Evolutionary conservation across 2,329 filamentous ascomycete genomes (phyloP).

Genomic region (Aspergillus ochraceus): DNA sequence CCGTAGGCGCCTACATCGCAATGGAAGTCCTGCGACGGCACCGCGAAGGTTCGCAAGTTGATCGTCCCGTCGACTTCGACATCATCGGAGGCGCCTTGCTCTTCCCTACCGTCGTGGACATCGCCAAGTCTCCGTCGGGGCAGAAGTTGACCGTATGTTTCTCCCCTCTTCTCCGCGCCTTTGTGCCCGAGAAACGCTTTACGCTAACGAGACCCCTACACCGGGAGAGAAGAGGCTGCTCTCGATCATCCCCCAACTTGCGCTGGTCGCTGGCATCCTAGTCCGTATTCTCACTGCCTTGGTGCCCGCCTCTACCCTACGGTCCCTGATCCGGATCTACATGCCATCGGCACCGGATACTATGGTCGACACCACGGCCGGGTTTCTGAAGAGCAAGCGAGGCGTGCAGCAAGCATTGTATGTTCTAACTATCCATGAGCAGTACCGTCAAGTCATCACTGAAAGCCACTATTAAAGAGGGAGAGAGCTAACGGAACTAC

Average conservation of each 20-base stretch:
- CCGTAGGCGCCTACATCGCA: slow-evolving; percentile 70
- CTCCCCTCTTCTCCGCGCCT: not conserved
- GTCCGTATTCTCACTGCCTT: slow-evolving; percentile 45
- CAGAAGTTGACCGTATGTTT: slow-evolving; percentile 47
- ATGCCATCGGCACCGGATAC: slow-evolving; percentile 41
- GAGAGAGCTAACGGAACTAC: not conserved
- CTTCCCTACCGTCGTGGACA: slow-evolving; percentile 73
- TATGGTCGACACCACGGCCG: slow-evolving; percentile 50
- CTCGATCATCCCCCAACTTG: slow-evolving; percentile 39
- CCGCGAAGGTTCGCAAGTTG: slow-evolving; percentile 32
- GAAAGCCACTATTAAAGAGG: not conserved
- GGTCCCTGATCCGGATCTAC: slow-evolving; percentile 42
- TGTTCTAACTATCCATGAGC: slow-evolving; percentile 16
- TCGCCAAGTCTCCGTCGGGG: slow-evolving; percentile 64
- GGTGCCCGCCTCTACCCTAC: slow-evolving; percentile 43
- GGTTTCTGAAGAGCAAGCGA: slow-evolving; percentile 49
- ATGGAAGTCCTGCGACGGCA: slow-evolving; percentile 67
- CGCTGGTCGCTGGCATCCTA: slow-evolving; percentile 38
- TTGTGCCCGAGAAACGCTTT: not conserved
- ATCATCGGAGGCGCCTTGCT: slow-evolving; percentile 61
- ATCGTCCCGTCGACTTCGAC: slow-evolving; percentile 28
- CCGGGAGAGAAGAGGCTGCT: slow-evolving; percentile 26
- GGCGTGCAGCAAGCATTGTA: slow-evolving; percentile 58
- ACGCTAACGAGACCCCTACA: not conserved
- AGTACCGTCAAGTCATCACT: no score